Percentiles rank a stretch among this genome's conserved stretches.
Conservation (phyloP, 1,284 basidiomycete genomes). For the Ustilago curta region DNA sequence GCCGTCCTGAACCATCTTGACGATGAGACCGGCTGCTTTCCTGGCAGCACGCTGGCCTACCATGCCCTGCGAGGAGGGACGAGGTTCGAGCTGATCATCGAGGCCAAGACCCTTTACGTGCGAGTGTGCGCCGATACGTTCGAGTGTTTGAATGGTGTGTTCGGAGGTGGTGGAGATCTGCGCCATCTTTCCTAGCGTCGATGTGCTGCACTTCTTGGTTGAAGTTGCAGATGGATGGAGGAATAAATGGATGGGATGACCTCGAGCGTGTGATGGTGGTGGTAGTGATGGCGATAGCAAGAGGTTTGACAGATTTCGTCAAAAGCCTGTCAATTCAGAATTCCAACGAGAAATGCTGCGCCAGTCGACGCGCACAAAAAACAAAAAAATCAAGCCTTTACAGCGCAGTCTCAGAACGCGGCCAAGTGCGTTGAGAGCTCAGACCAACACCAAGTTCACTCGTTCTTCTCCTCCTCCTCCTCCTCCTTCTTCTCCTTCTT, state of each 20-base stretch:
- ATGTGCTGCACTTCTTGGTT: not conserved
- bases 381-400: not conserved
- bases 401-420: conserved; percentile 1
- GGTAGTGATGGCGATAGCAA: not conserved
- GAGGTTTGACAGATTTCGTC: not conserved
- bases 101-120: conserved; percentile 77
- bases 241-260: no score
- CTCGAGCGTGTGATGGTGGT: conserved; percentile 6
- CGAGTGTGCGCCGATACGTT: conserved; percentile 67
- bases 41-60: conserved; percentile 94
- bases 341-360: not conserved
- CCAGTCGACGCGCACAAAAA: conserved; percentile 13
- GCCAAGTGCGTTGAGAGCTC: conserved; percentile 20
- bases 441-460: conserved; percentile 22
- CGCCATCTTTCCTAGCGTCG: conserved; percentile 49
- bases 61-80: conserved; percentile 88
- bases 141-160: conserved; percentile 62
- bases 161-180: conserved; percentile 61
- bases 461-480: no score
- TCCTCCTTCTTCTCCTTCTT: no score
- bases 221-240: conserved; percentile 19
- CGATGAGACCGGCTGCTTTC: conserved; percentile 95
- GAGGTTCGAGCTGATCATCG: conserved; percentile 88
- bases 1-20: conserved; percentile 97
- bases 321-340: not conserved